These are phyloP conservation scores for Sugiyamaella marilandica DNA, from an alignment of 805 yeast genomes.

Conservation along the genomic window DNA sequence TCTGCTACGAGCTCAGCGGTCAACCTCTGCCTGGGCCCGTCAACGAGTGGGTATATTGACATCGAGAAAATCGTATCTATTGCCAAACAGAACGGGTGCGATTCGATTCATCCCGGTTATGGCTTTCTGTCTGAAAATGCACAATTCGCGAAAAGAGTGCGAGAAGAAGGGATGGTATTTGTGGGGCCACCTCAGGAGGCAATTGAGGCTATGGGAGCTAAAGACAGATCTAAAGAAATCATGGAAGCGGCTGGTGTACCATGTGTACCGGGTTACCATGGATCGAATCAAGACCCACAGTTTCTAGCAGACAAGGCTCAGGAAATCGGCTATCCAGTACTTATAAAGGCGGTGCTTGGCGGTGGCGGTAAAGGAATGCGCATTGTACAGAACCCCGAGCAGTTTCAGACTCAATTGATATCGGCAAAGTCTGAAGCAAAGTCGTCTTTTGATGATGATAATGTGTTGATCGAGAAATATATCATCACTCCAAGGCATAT, in stretches of 20 bases:
- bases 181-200: constrained; percentile 33
- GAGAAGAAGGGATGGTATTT: constrained; percentile 31
- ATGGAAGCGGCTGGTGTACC: constrained; percentile 33
- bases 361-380: constrained; percentile 59
- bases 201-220: constrained; percentile 34
- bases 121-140: constrained; percentile 60
- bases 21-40: constrained; percentile 25
- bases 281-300: constrained; percentile 28
- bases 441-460: constrained; percentile 51
- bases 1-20: constrained; percentile 22
- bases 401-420: constrained; percentile 45
- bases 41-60: constrained; percentile 30
- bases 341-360: constrained; percentile 55
- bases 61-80: constrained; percentile 47
- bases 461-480: constrained; percentile 50
- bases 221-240: constrained; percentile 31
- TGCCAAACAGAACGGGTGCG: constrained; percentile 46
- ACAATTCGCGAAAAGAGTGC: constrained; percentile 30
- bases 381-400: constrained; percentile 44
- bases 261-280: constrained; percentile 34
- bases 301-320: constrained; percentile 27
- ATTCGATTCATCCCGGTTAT: constrained; percentile 61
- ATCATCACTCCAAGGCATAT: constrained; percentile 53
- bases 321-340: constrained; percentile 44
- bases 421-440: constrained; percentile 54